Base-by-base conservation (phyloP, 1,284 basidiomycete species). In the Rugosomyces carneus region DNA sequence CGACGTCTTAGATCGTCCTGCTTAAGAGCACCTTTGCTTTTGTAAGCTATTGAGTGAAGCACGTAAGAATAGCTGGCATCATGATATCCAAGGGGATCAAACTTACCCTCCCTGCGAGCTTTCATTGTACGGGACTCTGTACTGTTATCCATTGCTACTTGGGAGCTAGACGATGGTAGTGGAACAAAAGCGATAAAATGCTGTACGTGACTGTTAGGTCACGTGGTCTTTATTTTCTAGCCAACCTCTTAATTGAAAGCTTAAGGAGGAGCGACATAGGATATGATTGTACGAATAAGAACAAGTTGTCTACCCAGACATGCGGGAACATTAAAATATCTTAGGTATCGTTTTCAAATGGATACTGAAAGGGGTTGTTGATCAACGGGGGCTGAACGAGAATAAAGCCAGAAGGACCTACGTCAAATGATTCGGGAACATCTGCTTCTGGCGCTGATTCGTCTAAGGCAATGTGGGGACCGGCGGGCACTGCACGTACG, bases 1-100 rank as follows among this genome's bases (percentile, higher is more conserved):
- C 93, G 84, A 68, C 93, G 86, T 62, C 94, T 82, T 58, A 96
- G 86, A 57, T 88, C 86, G 53, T 93, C 89, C 58, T 82, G 81
- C 66, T 90, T 91, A 55, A 92, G 72, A 55, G 76, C 81, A 53
- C 86, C 84, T 67, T 91, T 92, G 69, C 80, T 85, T 76, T 93
- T 75, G 64, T 75, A 75, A 57, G 73, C 73, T 75, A 55, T 49
- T 52, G 45, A 24, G 54, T 44, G 40, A 43, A 44, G 62, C 64
- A 65, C 65, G 65, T 68, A 53, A 62, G 46, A 48, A 63, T 54
- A 57, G 57, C 58, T 53, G 55, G 58, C 57, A 60, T 60, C 35
- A 52, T 47, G 50, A 59, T 58, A 21, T 49, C 49, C 58, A 31
- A 57, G 52, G 41, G 43, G 49, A 52, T 39, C 36, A 39, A 44